These are phyloP conservation scores for Heimioporus punctisporus DNA, from an alignment of 1,284 basidiomycete genomes.

Conservation along the genomic window DNA sequence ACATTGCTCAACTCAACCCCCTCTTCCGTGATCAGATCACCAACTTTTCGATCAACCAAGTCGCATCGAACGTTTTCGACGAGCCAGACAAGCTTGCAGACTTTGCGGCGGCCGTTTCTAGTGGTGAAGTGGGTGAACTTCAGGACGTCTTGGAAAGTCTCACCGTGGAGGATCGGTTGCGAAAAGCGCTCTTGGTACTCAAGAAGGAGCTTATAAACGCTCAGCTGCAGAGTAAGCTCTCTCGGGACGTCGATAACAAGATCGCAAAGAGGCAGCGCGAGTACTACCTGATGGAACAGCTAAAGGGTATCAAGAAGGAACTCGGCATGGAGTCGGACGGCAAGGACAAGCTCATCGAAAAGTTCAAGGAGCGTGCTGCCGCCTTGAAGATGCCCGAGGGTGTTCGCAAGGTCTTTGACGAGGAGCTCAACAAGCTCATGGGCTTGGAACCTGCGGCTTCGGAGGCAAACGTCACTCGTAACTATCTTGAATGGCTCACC, in stretches of 20 bases:
- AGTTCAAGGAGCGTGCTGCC: conserved; percentile 92
- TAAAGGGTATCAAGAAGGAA: conserved; percentile 99
- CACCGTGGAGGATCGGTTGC: conserved; percentile 87
- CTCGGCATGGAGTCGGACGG: conserved; percentile 97
- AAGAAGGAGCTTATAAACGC: conserved; percentile 99
- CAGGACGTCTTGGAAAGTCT: conserved; percentile 94
- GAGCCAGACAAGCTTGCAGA: conserved; percentile 99
- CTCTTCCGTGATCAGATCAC: conserved; percentile 99
- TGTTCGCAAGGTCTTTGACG: conserved; percentile 95
- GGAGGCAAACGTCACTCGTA: conserved; percentile 96
- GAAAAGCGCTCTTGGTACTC: conserved; percentile 90
- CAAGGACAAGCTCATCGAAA: conserved; percentile 97
- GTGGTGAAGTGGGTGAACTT: conserved; percentile 89
- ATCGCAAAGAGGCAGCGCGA: conserved; percentile 98
- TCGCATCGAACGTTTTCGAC: conserved; percentile 97
- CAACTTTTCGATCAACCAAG: conserved; percentile 96
- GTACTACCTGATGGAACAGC: conserved; percentile 98
- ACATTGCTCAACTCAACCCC: conserved; percentile 97
- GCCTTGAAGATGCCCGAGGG: conserved; percentile 92
- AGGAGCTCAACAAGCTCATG: conserved; percentile 93
- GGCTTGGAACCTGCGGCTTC: conserved; percentile 92
- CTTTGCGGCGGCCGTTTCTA: conserved; percentile 96
- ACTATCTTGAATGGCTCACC: conserved; percentile 97
- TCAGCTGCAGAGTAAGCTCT: conserved; percentile 94
- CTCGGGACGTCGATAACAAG: conserved; percentile 94